Conservation (phyloP, 331 rosid genomes). For the Spiraea crenata region DNA sequence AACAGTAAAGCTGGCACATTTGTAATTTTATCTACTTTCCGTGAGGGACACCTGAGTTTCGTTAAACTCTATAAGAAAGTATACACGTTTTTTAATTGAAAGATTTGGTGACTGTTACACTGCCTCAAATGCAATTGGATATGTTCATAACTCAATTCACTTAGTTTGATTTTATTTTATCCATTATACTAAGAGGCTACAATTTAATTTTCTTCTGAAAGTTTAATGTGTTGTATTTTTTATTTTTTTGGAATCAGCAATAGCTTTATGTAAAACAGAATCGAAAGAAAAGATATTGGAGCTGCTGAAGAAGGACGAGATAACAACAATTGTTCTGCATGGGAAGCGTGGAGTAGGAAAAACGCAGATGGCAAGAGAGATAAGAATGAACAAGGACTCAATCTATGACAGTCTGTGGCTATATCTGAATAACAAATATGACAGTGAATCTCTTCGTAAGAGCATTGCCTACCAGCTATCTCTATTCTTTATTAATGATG, state of each 20-base stretch:
- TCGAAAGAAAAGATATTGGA: neutral
- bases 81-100: neutral
- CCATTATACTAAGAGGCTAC: neutral
- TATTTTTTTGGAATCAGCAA: constrained; percentile 10
- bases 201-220: neutral
- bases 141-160: neutral
- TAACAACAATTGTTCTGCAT: constrained; percentile 12
- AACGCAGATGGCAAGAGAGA: constrained; percentile 23
- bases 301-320: neutral
- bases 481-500: neutral
- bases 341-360: constrained; percentile 34
- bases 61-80: neutral
- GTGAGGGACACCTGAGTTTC: neutral
- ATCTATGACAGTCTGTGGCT: constrained; percentile 19
- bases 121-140: neutral
- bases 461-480: constrained; percentile 19
- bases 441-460: neutral
- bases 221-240: neutral
- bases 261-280: neutral
- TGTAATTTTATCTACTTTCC: neutral
- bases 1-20: neutral
- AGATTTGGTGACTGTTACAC: neutral
- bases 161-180: neutral
- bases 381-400: neutral
- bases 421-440: constrained; percentile 11